phyloP scores from a whole-genome alignment of 495 filamentous ascomycete species.

The Beverwykella pulmonaria region DNA sequence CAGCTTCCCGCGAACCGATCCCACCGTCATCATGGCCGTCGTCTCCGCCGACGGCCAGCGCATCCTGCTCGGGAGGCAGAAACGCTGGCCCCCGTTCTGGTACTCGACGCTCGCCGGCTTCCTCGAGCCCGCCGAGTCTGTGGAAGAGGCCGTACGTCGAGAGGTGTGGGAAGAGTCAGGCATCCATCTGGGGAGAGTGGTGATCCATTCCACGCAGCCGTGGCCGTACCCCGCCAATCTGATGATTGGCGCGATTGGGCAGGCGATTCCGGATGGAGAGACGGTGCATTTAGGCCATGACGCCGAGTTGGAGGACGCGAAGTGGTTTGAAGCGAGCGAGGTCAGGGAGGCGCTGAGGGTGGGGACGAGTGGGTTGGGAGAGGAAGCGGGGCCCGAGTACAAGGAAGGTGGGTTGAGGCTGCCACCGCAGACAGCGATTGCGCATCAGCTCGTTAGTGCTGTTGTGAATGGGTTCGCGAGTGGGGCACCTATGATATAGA shows the following conservation, averaged over 20 bases:
- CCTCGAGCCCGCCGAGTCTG: constrained; percentile 88
- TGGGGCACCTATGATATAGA: constrained; percentile 36
- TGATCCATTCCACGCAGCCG: constrained; percentile 91
- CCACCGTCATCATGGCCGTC: constrained; percentile 93
- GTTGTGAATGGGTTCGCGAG: constrained; percentile 45
- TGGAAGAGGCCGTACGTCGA: constrained; percentile 91
- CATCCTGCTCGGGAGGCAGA: constrained; percentile 81
- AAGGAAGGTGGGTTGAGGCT: constrained; percentile 57
- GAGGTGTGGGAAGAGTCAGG: constrained; percentile 97
- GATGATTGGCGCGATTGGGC: constrained; percentile 93
- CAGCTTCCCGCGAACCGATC: constrained; percentile 90
- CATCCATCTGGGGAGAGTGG: constrained; percentile 79
- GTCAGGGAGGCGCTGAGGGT: constrained; percentile 48
- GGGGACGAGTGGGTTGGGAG: constrained; percentile 65
- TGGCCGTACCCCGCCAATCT: constrained; percentile 87
- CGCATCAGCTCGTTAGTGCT: constrained; percentile 50
- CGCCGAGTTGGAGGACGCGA: constrained; percentile 85
- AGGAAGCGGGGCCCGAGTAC: constrained; percentile 64
- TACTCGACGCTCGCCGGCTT: constrained; percentile 93
- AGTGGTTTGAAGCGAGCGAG: constrained; percentile 78
- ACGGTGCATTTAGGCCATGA: constrained; percentile 81
- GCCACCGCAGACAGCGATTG: constrained; percentile 53
- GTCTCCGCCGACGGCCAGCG: constrained; percentile 72
- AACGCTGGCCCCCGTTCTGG: constrained; percentile 80
- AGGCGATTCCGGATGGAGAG: constrained; percentile 77